Base-by-base conservation (phyloP, 2,329 filamentous ascomycete genomes). In the Arthroderma sp. region DNA sequence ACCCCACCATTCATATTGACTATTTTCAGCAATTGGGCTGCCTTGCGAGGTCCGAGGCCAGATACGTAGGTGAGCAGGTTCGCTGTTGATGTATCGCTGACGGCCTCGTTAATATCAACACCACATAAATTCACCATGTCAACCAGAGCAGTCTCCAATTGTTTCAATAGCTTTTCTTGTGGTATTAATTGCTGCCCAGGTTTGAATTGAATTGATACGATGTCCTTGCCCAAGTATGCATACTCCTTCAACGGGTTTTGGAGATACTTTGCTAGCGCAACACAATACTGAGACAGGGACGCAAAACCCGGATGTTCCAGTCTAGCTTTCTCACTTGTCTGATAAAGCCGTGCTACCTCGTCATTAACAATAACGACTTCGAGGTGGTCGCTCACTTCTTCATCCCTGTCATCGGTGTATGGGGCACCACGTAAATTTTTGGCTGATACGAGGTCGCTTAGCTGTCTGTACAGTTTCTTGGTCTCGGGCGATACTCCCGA, bases 81-180 rank as follows among this genome's bases (percentile, higher is more conserved):
- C 9, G 87, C 86, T 6, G 84, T 83, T 56, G 91, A 86, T 1
- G 78, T 60, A 61, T 95, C 86, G 36, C 73, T 74, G 45, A 94
- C 80, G 9, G 88, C 87, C 53, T 95, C 88, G 56, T 95, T 94
- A 58, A 98, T 83, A 56, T 96, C 86, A 33, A 98, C 86, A 58
- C 91, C 91, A 38, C 88, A 87, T 37, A 98, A 78, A 61, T 98
- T 98, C 54, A 98, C 91, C 75, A 94, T 94, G 60, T 98, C 91
- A 7, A 98, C 89, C 78, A 98, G 85, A 38, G 89, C 86, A n/a
- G 85, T 93, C 57, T 98, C 91, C 10, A 98, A 74, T 48, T 86
- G 79, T 60, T 85, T 87, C 50, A 82, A 69, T 34, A 98, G 73
- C 67, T 94, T 88, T 33, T 96, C 89, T 49, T 87, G 78, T 0